Evolutionary conservation across 2,329 filamentous ascomycete genomes (phyloP), one percentile per base, ranked within the genome.

Genomic region (Claviceps digitariae): DNA sequence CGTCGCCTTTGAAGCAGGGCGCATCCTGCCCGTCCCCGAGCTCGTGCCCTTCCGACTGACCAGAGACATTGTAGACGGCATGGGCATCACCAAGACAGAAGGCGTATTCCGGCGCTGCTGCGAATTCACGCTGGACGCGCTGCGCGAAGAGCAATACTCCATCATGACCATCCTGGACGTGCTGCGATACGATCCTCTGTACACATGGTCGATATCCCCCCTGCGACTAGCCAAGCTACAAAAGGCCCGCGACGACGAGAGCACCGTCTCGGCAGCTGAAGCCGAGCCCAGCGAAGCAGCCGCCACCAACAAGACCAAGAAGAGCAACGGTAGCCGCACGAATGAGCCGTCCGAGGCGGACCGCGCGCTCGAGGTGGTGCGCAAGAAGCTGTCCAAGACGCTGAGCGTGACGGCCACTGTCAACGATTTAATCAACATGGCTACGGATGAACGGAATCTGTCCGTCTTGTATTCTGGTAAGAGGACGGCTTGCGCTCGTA

Each of bases 151-250:
- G 66, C 87, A 87, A 13, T 94, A 95, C 66, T 90, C 86, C 46
- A 98, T 99, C 71, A 97, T 96, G 90, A 97, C 93, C 0, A 90
- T 98, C 52, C 81, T 99, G 21, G 94, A 98, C 64, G 94, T 98
- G 23, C 74, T 99, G 55, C 86, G 94, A n/a, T 97, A 96, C 69
- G 93, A 99, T 74, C 94, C 93, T 1, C 72, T 99, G 56, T 95
- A 97, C 67, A 93, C 83, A 56, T 99, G 93, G 93, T 91, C 88
- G 38, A 83, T 96, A 53, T 93, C 87, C 12, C 82, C 82, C 0
- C 72, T 84, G 36, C 75, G 82, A 21, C 69, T 84, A 54, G 79
- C 80, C 43, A 84, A 83, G 62, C 68, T 85, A 53, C 82, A 84
- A 62, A 79, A 81, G 60, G 80, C 77, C 9, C 73, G 83, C 46